Percentiles rank a stretch among this genome's conserved stretches.
These are phyloP conservation scores for Fragaria ananassa DNA, from an alignment of 306 rosid species.

Conservation along the genomic window DNA sequence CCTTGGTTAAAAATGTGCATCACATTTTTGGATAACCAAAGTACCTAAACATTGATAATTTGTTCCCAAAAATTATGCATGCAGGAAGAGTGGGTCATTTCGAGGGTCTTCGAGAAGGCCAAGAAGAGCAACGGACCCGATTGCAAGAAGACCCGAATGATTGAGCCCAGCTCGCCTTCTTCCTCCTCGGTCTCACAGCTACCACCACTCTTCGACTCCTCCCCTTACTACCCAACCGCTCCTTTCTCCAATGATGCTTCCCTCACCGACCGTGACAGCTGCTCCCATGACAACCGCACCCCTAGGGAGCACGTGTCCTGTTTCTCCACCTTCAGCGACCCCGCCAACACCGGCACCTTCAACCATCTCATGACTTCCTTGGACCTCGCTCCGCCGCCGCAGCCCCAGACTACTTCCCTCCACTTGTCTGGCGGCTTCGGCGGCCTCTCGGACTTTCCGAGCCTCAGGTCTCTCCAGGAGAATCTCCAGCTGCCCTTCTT, in stretches of 20 bases:
- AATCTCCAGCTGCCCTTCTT: slow-evolving; percentile 71
- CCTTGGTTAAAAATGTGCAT: not conserved
- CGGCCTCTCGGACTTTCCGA: slow-evolving; percentile 73
- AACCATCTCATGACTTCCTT: slow-evolving; percentile 29
- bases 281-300: slow-evolving; percentile 44
- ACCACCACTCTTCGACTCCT: slow-evolving; percentile 80
- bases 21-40: not conserved
- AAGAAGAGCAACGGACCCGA: slow-evolving; percentile 20
- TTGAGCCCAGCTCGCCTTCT: slow-evolving; percentile 78
- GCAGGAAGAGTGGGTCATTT: slow-evolving; percentile 97
- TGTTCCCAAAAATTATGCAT: not conserved
- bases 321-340: slow-evolving; percentile 76
- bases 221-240: slow-evolving; percentile 46
- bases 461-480: slow-evolving; percentile 78
- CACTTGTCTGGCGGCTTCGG: slow-evolving; percentile 27
- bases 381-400: slow-evolving; percentile 29
- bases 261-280: slow-evolving; percentile 46
- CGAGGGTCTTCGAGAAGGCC: slow-evolving; percentile 75
- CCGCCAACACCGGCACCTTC: slow-evolving; percentile 16
- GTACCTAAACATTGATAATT: not conserved
- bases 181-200: slow-evolving; percentile 71
- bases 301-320: slow-evolving; percentile 99
- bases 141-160: slow-evolving; percentile 48
- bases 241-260: slow-evolving; percentile 4
- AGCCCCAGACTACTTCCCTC: slow-evolving; percentile 14